These are phyloP conservation scores for Lophiotrema nucula DNA, from an alignment of 495 filamentous ascomycete species.

Conservation along the genomic window DNA sequence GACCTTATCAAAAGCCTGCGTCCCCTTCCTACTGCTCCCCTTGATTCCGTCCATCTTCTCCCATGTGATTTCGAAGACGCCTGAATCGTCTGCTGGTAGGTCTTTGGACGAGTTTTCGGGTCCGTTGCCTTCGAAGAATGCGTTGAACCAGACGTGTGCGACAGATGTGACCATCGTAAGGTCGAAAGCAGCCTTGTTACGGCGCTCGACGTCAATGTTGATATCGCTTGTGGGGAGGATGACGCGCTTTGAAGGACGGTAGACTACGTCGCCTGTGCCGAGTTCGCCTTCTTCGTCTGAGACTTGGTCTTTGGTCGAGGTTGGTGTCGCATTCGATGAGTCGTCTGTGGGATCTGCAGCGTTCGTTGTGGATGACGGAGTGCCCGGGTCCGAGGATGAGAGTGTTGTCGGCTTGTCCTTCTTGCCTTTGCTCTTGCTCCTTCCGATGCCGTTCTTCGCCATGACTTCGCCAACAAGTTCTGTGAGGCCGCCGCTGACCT, in stretches of 20 bases:
- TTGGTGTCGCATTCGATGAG: neutral
- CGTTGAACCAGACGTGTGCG: conserved; percentile 95
- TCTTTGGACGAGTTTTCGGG: conserved; percentile 64
- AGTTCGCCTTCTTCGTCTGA: neutral
- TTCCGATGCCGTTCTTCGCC: conserved; percentile 25
- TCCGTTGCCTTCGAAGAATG: conserved; percentile 83
- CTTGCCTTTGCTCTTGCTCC: conserved; percentile 21
- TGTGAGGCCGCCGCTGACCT: conserved; percentile 47
- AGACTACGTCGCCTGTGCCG: conserved; percentile 59
- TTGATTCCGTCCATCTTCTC: conserved; percentile 73
- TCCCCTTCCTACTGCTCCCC: conserved; percentile 76
- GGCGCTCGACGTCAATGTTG: conserved; percentile 83
- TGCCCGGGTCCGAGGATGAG: neutral
- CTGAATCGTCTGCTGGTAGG: conserved; percentile 52
- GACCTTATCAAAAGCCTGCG: conserved; percentile 75
- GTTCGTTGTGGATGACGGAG: neutral
- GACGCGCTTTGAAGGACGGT: conserved; percentile 66
- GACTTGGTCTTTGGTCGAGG: neutral
- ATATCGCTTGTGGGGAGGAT: conserved; percentile 77
- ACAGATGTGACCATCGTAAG: conserved; percentile 88
- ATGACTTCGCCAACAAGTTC: conserved; percentile 52
- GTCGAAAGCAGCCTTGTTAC: conserved; percentile 72
- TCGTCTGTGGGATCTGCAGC: neutral
- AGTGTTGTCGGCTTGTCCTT: neutral
- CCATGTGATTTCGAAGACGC: conserved; percentile 65